Evolutionary conservation across 805 yeast genomes (phyloP), one percentile per base, ranked within the genome.

Genomic region (Cyberlindnera mycetangii): DNA sequence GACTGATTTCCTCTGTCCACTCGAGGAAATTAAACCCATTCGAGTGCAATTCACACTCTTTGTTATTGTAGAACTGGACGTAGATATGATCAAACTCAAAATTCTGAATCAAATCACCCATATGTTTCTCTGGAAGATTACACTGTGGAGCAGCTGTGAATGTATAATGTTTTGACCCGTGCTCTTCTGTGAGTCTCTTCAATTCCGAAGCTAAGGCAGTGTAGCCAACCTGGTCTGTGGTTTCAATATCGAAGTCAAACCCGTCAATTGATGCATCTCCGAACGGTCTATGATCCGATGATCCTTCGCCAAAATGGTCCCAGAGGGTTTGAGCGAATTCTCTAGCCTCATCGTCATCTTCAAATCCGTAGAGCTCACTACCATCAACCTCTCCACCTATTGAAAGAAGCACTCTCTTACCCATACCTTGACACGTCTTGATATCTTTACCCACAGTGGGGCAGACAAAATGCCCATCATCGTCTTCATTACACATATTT

Each of bases 211-310:
- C 85, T 42, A 84, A 63, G 14, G 83, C 76, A 30, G 79, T 76
- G 58, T 83, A 85, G n/a, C 96, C 96, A 1, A 70, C 68, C 40
- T 74, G 71, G 45, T 71, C 64, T 48, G 71, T 71, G 60, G 78
- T 75, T 65, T 92, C 98, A 56, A 87, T 80, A 65, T 92, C 98
- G 51, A 90, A 81, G 65, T 92, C 98, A 62, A 89, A 90, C 15
- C 98, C 98, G 65, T 92, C 97, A 37, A 92, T 72, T 19, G 83
- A 64, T 1, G 95, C 72, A 54, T 72, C 76, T 37, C 85, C 95
- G 61, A 89, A 88, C 47, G 84, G 75, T 55, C 78, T 77, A 53
- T 83, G 68, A 18, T 64, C 48, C 3, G 44, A 33, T 1, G 17
- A 14, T 21, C 86, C 88, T 41, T 70, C 78, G 41, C 81, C 84